A percentile compares a stretch with the other conserved stretches of the same genome.
phyloP scores from a whole-genome alignment of 345 rosid species.

The Boechera stricta region DNA sequence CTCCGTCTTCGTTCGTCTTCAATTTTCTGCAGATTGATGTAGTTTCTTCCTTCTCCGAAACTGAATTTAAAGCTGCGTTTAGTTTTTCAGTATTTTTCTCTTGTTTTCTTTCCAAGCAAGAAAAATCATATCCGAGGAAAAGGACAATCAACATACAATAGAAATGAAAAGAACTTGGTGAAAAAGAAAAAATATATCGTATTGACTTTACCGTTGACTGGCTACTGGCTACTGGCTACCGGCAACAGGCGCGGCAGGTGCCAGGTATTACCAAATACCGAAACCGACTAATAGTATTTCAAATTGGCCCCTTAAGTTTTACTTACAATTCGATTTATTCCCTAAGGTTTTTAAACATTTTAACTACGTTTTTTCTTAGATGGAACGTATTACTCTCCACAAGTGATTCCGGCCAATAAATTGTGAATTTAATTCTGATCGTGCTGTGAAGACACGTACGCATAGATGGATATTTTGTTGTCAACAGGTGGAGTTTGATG shows the following conservation, averaged over 20 bases:
- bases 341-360: background rate
- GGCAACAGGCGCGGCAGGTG: slow-evolving; percentile 43
- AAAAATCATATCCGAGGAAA: slow-evolving; percentile 42
- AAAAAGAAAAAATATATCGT: background rate
- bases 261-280: background rate
- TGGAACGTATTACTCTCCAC: slow-evolving; percentile 10
- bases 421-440: background rate
- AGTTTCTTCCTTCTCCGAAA: background rate
- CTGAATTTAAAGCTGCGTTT: slow-evolving; percentile 39
- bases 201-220: slow-evolving; percentile 46
- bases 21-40: slow-evolving; percentile 21
- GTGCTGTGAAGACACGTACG: background rate
- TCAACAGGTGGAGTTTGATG: background rate
- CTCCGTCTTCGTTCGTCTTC: slow-evolving; percentile 29
- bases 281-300: slow-evolving; percentile 35
- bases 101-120: slow-evolving; percentile 57
- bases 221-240: slow-evolving; percentile 17
- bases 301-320: background rate
- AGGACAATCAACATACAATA: slow-evolving; percentile 12
- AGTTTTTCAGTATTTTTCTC: slow-evolving; percentile 26
- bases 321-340: background rate
- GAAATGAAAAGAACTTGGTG: slow-evolving; percentile 34
- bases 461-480: background rate
- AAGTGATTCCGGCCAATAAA: background rate
- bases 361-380: background rate